Conservation (phyloP, 2,329 filamentous ascomycete genomes). For the Ascochyta clinopodiicola region DNA sequence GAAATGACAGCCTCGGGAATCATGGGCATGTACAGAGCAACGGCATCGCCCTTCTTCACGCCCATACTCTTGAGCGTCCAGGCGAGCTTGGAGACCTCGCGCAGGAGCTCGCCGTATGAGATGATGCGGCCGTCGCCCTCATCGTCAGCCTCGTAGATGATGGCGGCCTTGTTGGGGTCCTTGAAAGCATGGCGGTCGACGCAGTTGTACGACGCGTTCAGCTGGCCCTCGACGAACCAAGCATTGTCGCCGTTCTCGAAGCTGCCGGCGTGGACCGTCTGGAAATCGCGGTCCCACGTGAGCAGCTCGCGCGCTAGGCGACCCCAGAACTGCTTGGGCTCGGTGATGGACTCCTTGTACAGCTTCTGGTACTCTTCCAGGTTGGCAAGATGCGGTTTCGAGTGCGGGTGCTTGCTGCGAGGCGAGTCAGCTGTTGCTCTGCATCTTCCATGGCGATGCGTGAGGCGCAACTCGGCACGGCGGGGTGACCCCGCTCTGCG, state of each 20-base stretch:
- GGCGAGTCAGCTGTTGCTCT: slow-evolving; percentile 16
- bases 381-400: slow-evolving; percentile 64
- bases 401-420: slow-evolving; percentile 63
- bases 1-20: slow-evolving; percentile 94
- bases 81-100: slow-evolving; percentile 86
- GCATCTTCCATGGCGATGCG: neutral
- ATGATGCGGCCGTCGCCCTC: slow-evolving; percentile 83
- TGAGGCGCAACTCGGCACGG: slow-evolving; percentile 23
- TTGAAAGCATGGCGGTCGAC: slow-evolving; percentile 96
- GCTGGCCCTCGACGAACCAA: slow-evolving; percentile 92
- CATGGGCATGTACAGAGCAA: slow-evolving; percentile 98
- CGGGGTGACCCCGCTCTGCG: slow-evolving; percentile 46
- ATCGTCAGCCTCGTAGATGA: slow-evolving; percentile 99
- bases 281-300: slow-evolving; percentile 88
- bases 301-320: slow-evolving; percentile 85
- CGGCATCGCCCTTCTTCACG: slow-evolving; percentile 95
- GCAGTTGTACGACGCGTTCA: slow-evolving; percentile 98
- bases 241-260: slow-evolving; percentile 82
- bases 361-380: slow-evolving; percentile 69
- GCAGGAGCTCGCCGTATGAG: slow-evolving; percentile 90
- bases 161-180: slow-evolving; percentile 89
- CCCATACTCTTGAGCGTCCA: slow-evolving; percentile 94
- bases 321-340: slow-evolving; percentile 91
- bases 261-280: slow-evolving; percentile 82
- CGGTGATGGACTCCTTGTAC: slow-evolving; percentile 83